These are phyloP conservation scores for Rhynchosporium graminicola DNA, from an alignment of 2,329 filamentous ascomycete species.

Conservation along the genomic window DNA sequence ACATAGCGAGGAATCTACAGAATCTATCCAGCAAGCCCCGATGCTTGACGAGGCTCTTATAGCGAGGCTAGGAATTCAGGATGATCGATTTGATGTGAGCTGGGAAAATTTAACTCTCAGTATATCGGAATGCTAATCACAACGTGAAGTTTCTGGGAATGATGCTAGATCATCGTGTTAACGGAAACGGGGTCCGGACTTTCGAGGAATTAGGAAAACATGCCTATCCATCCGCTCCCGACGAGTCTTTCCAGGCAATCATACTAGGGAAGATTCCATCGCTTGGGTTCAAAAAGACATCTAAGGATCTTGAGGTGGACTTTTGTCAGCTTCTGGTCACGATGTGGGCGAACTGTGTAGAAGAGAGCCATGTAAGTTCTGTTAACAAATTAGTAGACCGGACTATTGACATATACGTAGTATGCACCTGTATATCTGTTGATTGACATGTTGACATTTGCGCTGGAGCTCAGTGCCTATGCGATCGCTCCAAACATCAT, in stretches of 20 bases:
- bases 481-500: conserved; percentile 61
- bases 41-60: conserved; percentile 41
- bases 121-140: not conserved
- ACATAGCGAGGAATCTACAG: conserved; percentile 28
- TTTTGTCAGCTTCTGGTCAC: conserved; percentile 65
- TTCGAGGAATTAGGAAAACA: conserved; percentile 69
- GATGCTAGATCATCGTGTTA: conserved; percentile 39
- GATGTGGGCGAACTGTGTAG: conserved; percentile 68
- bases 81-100: conserved; percentile 45
- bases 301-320: conserved; percentile 57
- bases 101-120: not conserved
- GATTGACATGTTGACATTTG: conserved; percentile 63
- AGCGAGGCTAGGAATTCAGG: conserved; percentile 43
- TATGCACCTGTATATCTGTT: conserved; percentile 66
- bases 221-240: conserved; percentile 63
- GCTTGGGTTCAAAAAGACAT: conserved; percentile 52
- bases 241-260: conserved; percentile 63
- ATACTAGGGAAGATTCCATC: conserved; percentile 67
- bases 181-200: conserved; percentile 57
- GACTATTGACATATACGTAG: conserved; percentile 40
- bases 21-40: conserved; percentile 26
- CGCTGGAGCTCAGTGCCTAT: conserved; percentile 61
- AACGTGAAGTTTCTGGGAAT: conserved; percentile 39
- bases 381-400: not conserved
- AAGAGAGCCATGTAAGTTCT: conserved; percentile 51